phyloP scores from a whole-genome alignment of 2,329 filamentous ascomycete genomes.

The Cladosporium velox region DNA sequence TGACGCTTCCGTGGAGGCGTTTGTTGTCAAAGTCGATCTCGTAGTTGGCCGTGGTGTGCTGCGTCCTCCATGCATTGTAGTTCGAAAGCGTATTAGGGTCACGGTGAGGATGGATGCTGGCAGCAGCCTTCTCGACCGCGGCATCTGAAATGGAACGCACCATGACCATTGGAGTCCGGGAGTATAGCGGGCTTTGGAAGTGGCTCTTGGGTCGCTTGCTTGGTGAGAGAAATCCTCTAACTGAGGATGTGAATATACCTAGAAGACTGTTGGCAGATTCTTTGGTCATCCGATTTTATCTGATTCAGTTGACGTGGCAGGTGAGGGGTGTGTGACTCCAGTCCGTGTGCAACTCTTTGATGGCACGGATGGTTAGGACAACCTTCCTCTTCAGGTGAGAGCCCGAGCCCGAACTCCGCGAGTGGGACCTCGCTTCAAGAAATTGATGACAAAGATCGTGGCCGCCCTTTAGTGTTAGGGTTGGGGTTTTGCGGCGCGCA shows the following conservation, averaged over 20 bases:
- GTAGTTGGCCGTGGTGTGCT: conserved; percentile 79
- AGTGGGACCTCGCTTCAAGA: not conserved
- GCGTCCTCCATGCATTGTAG: conserved; percentile 83
- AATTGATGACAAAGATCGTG: not conserved
- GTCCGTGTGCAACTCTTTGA: not conserved
- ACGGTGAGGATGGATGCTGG: conserved; percentile 37
- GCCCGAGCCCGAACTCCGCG: no score
- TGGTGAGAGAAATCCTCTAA: not conserved
- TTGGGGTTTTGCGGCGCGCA: not conserved
- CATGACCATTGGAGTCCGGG: conserved; percentile 6
- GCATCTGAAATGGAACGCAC: conserved; percentile 7
- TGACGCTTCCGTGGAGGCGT: conserved; percentile 73
- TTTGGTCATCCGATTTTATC: conserved; percentile 10
- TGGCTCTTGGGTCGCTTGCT: not conserved
- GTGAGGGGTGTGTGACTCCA: not conserved
- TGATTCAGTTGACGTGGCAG: not conserved
- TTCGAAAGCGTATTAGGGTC: conserved; percentile 92
- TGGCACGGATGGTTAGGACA: not conserved
- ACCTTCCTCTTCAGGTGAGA: not conserved
- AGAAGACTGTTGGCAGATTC: conserved; percentile 7
- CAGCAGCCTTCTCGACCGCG: conserved; percentile 29
- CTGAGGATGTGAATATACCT: conserved; percentile 5
- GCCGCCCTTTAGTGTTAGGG: not conserved
- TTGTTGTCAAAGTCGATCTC: conserved; percentile 81
- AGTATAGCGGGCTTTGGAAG: not conserved